phyloP scores from a whole-genome alignment of 495 filamentous ascomycete genomes.

The Physcia stellaris region DNA sequence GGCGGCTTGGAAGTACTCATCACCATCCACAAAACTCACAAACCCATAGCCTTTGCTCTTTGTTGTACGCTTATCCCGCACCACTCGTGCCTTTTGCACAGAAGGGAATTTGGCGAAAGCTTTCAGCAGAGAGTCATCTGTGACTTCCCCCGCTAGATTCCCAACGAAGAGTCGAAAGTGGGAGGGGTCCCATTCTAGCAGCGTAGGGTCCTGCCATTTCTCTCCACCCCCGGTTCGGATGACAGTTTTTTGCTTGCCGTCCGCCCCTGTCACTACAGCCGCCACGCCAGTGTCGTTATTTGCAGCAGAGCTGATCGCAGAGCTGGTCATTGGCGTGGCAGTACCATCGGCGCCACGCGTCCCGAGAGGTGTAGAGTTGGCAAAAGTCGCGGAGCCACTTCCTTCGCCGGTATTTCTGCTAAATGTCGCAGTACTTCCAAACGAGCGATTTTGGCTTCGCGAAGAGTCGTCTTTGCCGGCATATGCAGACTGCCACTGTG shows the following conservation, averaged over 20 bases:
- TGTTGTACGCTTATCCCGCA: constrained; percentile 86
- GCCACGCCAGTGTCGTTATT: constrained; percentile 29
- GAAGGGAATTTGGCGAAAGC: constrained; percentile 81
- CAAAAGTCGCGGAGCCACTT: constrained; percentile 23
- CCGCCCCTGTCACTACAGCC: constrained; percentile 29
- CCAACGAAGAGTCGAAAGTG: constrained; percentile 94
- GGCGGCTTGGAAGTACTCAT: constrained; percentile 88
- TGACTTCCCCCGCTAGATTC: constrained; percentile 96
- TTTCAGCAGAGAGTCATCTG: constrained; percentile 87
- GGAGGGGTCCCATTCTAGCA: constrained; percentile 91
- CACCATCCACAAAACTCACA: constrained; percentile 85
- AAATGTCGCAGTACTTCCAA: constrained; percentile 19
- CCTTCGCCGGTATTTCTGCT: constrained; percentile 15
- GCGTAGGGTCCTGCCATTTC: constrained; percentile 70
- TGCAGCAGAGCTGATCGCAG: constrained; percentile 24
- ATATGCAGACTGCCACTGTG: constrained; percentile 94
- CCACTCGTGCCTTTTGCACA: constrained; percentile 84
- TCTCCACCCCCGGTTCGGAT: constrained; percentile 77
- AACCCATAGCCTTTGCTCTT: constrained; percentile 96
- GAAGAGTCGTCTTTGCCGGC: constrained; percentile 33
- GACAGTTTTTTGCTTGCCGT: constrained; percentile 54
- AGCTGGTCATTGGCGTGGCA: constrained; percentile 13
- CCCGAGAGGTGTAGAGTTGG: constrained; percentile 33
- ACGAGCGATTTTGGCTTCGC: constrained; percentile 17
- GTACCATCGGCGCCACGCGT: constrained; percentile 17